Evolutionary conservation across 768 basidiomycete species (phyloP), one percentile per base, ranked within the genome.

Genomic region (Termitomyces sp.): DNA sequence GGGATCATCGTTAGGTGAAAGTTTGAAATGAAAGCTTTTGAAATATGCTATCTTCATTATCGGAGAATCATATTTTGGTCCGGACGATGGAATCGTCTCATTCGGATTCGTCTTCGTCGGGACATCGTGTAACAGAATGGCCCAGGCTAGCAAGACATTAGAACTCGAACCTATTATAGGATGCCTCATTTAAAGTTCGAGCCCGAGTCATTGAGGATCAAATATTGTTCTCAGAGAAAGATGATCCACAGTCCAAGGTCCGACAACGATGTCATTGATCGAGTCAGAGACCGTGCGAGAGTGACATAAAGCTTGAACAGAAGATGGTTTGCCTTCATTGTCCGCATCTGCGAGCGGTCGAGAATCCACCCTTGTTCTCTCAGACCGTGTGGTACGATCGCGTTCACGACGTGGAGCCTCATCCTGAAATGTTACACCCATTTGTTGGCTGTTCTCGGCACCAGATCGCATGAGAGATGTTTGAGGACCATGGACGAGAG

Each of bases 181-280:
- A 7, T 30, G 7, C 30, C 30, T 33, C 35, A 5, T n/a, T 30
- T 15, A 3, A 17, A 30, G 46, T 8, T 19, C 31, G 19, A 48
- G 10, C 31, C 31, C 31, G 10, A 33, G 19, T 17, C 28, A 57
- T 48, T 5, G 5, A 26, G n/a, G 4, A 28, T 46, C 17, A 30
- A 44, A 30, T 44, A 51, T 50, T 17, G 35, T 59, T 35, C 38
- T 28, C 9, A 59, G 45, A 50, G 43, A 52, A 0, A 40, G 19
- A 35, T 55, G 40, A 52, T 59, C 53, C 38, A 33, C 55, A 38
- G 50, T 51, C 58, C 58, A 59, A 33, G 54, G 58, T 21, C 49
- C 57, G 38, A 7, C 12, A 26, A 56, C 9, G 9, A n/a, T 37
- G 30, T 28, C 10, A 53, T 11, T 9, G 10, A 35, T 8, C 3